Conservation (phyloP, 2,329 filamentous ascomycete species). For the Microsporum canis region DNA sequence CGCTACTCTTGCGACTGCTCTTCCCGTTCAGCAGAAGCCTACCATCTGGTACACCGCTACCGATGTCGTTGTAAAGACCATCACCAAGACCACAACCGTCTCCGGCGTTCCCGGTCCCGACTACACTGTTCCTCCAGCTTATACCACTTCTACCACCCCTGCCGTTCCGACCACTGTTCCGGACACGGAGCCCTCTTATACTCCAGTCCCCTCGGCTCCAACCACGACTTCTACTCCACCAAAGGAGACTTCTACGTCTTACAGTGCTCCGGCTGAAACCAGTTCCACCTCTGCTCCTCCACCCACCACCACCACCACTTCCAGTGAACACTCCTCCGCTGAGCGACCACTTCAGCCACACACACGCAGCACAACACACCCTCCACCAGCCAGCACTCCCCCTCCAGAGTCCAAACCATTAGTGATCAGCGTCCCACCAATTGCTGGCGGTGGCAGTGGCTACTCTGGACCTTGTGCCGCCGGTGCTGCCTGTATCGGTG, state of each 20-base stretch:
- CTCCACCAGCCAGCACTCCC: constrained; percentile 15
- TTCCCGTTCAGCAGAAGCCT: constrained; percentile 11
- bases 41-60: constrained; percentile 14
- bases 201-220: constrained; percentile 14
- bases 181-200: not conserved
- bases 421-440: constrained; percentile 2
- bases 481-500: constrained; percentile 38
- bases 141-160: constrained; percentile 32
- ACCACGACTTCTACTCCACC: not conserved
- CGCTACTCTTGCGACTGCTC: constrained; percentile 12
- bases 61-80: constrained; percentile 21
- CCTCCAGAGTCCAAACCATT: constrained; percentile 9
- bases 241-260: not conserved
- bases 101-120: constrained; percentile 41
- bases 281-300: not conserved
- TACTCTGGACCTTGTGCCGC: constrained; percentile 19
- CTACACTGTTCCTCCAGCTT: constrained; percentile 31
- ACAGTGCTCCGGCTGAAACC: not conserved
- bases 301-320: constrained; percentile 4
- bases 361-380: no score
- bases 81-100: constrained; percentile 30
- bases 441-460: constrained; percentile 11
- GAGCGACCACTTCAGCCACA: not conserved
- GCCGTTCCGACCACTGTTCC: constrained; percentile 36
- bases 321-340: not conserved